phyloP scores from a whole-genome alignment of 768 basidiomycete species.

The Sporobolomyces phaffii region DNA sequence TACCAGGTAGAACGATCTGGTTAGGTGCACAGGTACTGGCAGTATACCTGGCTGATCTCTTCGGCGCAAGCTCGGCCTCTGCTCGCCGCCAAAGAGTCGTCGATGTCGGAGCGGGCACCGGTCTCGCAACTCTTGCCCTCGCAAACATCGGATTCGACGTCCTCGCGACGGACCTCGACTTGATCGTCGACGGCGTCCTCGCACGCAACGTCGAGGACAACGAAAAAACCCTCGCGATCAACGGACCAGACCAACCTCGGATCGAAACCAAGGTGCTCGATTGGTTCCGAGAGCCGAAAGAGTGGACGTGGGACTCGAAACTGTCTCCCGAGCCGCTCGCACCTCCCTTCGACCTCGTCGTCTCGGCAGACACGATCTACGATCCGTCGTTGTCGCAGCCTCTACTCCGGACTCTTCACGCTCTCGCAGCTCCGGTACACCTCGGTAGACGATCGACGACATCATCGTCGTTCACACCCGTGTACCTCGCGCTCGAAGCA shows the following conservation, averaged over 20 bases:
- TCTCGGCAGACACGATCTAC: constrained; percentile 80
- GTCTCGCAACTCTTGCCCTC: constrained; percentile 56
- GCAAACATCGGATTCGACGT: constrained; percentile 67
- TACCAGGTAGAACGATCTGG: constrained; percentile 30
- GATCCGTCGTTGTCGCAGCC: constrained; percentile 58
- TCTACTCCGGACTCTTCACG: constrained; percentile 62
- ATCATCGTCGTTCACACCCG: constrained; percentile 41
- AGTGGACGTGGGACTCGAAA: constrained; percentile 56
- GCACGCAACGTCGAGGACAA: constrained; percentile 59
- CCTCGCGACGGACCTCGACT: constrained; percentile 65
- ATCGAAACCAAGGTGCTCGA: constrained; percentile 63
- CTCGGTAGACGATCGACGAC: constrained; percentile 48
- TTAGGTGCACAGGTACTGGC: constrained; percentile 31
- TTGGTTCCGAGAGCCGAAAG: constrained; percentile 58
- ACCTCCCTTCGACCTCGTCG: constrained; percentile 68
- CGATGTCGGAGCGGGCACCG: constrained; percentile 78
- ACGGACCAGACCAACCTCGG: neutral
- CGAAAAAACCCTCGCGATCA: constrained; percentile 34
- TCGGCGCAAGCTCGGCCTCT: neutral
- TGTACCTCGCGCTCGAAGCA: constrained; percentile 67
- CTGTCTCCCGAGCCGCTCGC: constrained; percentile 42
- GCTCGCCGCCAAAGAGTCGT: constrained; percentile 49
- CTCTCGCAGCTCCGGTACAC: too few relatives aligned
- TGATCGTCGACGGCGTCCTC: constrained; percentile 62
- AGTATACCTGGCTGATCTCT: constrained; percentile 28